These are phyloP conservation scores for Hyaloscypha bicolor DNA, from an alignment of 495 filamentous ascomycete genomes.

Conservation along the genomic window DNA sequence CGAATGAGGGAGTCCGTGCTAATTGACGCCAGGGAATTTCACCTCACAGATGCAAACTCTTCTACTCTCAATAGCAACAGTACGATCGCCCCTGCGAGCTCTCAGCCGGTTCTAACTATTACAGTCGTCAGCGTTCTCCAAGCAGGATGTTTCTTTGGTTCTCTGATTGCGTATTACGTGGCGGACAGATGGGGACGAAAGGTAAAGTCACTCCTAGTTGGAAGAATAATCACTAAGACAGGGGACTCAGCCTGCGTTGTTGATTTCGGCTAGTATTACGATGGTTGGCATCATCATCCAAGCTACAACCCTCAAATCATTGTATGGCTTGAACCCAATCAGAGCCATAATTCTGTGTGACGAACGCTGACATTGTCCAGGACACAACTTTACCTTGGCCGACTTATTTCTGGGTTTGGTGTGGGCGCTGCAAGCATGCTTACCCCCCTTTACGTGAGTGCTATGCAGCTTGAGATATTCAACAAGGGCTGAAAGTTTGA, in stretches of 20 bases:
- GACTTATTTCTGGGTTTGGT: slow-evolving; percentile 67
- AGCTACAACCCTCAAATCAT: background rate
- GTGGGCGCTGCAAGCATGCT: slow-evolving; percentile 68
- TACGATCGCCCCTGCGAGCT: slow-evolving; percentile 31
- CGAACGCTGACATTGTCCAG: slow-evolving; percentile 37
- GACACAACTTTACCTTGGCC: slow-evolving; percentile 63
- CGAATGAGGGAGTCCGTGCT: background rate
- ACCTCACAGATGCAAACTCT: slow-evolving; percentile 26
- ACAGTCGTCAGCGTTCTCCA: slow-evolving; percentile 69
- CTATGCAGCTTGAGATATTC: background rate
- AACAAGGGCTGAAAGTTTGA: background rate
- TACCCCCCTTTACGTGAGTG: slow-evolving; percentile 53
- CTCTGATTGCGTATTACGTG: slow-evolving; percentile 56
- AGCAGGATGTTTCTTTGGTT: slow-evolving; percentile 66
- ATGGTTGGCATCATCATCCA: slow-evolving; percentile 44
- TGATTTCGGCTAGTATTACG: slow-evolving; percentile 42
- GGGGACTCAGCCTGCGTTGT: slow-evolving; percentile 33
- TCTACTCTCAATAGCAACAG: slow-evolving; percentile 51
- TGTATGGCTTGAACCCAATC: slow-evolving; percentile 10
- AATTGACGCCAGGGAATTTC: slow-evolving; percentile 19
- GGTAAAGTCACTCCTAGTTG: slow-evolving; percentile 28
- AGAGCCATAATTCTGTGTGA: background rate
- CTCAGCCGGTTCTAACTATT: slow-evolving; percentile 34
- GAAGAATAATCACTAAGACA: background rate
- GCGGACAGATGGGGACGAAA: slow-evolving; percentile 61